Evolutionary conservation across 2,329 filamentous ascomycete genomes (phyloP), one percentile per base, ranked within the genome.

Genomic region (Raffaelea albimanens): DNA sequence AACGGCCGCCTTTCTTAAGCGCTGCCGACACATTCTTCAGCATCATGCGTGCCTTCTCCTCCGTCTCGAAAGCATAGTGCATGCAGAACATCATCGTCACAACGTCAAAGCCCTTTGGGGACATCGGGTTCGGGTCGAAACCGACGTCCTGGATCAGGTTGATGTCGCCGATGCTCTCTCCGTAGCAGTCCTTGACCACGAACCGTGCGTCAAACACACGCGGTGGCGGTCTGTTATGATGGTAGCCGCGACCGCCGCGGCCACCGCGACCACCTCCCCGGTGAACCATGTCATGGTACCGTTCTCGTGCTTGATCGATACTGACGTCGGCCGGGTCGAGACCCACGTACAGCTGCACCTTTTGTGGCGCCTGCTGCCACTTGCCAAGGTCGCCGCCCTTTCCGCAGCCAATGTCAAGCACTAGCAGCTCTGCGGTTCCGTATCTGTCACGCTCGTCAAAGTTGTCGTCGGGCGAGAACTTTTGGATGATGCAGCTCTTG

Each of bases 21-120:
- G 86, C 79, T 1, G 89, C 86, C 0, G 93, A 84, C 3, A 98
- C 91, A 60, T 98, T 98, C 58, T 82, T 79, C 48, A 98, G 75
- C 93, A 98, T 97, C 53, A 80, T 86, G 40, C 88, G 80, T 2
- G 91, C 88, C 64, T 95, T 94, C 43, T 80, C 78, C 64, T 98
- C 91, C 45, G 75, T 87, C 69, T 97, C 93, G 57, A 97, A 98
- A 5, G 93, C 90, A 63, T 98, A 98, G 68, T 98, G 93, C 82
- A 98, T 93, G 59, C 89, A 94, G 65, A 98, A 98, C 93, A 98
- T 98, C 80, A 95, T 95, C 61, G 85, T 89, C 53, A 98, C 91
- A 39, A 97, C 86, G 62, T 98, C 93, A 58, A 97, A 98, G 4
- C 91, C 90, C 47, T 84, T 84, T 46, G 80, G 80, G 52, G 78